Conservation (phyloP, 768 basidiomycete genomes). For the Pisolithus sp. region DNA sequence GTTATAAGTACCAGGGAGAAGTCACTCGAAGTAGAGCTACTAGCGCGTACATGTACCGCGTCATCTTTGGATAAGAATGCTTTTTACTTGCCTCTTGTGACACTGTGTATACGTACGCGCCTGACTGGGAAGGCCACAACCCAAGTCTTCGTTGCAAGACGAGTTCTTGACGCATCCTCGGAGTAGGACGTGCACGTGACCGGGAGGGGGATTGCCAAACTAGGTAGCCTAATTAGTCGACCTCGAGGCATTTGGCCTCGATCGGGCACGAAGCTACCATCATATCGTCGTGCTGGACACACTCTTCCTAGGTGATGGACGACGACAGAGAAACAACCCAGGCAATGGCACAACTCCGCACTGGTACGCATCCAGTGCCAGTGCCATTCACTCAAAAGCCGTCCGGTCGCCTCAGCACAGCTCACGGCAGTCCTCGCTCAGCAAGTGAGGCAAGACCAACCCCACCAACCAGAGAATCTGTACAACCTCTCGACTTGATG, state of each 20-base stretch:
- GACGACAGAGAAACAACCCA: neutral
- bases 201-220: neutral
- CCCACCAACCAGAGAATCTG: slow-evolving; percentile 4
- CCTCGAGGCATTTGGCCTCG: neutral
- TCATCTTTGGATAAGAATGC: too few species aligned
- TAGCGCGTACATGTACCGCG: too few species aligned
- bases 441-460: neutral
- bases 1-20: too few species aligned
- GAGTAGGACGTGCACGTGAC: too few species aligned
- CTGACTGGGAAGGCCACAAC: too few species aligned
- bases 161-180: too few species aligned
- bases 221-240: neutral
- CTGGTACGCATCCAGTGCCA: slow-evolving; percentile 7
- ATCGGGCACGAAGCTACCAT: neutral
- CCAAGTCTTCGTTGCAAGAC: too few species aligned
- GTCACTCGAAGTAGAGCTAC: too few species aligned
- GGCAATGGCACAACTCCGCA: neutral
- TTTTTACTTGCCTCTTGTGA: too few species aligned
- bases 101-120: too few species aligned
- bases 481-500: slow-evolving; percentile 52
- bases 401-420: neutral
- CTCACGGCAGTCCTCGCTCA: slow-evolving; percentile 4
- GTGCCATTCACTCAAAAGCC: slow-evolving; percentile 8
- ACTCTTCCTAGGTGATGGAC: neutral
- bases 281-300: neutral